Evolutionary conservation across 208 protist genomes (phyloP).

Genomic region (Acanthamoeba royreba): DNA sequence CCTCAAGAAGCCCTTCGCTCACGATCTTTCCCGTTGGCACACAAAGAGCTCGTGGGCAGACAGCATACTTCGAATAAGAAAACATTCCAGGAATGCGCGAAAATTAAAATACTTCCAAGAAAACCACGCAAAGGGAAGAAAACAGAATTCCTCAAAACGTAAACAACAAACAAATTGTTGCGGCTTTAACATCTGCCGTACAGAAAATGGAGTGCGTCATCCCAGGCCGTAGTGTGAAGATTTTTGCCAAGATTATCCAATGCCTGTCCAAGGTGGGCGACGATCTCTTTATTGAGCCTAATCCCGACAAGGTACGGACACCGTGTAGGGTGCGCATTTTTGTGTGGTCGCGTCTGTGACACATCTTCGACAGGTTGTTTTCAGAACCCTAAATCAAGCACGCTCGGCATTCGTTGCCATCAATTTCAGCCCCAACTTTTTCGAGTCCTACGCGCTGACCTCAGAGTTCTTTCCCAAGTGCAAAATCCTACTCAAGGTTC

Average conservation of each 20-base stretch:
- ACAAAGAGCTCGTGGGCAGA: too few species aligned
- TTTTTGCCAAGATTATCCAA: not conserved
- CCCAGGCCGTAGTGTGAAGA: not conserved
- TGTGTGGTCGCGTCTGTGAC: too few species aligned
- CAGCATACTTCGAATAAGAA: too few species aligned
- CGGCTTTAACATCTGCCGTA: too few species aligned
- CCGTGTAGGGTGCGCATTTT: too few species aligned
- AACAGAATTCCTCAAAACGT: too few species aligned
- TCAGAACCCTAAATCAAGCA: not conserved
- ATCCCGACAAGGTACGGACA: not conserved
- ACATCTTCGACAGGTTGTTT: not conserved
- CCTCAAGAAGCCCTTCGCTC: too few species aligned
- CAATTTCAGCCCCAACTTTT: not conserved
- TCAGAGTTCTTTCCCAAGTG: not conserved
- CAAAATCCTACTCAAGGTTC: slow-evolving; percentile 3
- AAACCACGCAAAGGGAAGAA: too few species aligned
- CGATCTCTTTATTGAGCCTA: not conserved
- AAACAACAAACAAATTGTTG: too few species aligned
- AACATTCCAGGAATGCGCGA: too few species aligned
- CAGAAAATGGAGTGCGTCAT: slow-evolving; percentile 1
- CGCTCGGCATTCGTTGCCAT: not conserved
- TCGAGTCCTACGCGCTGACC: not conserved
- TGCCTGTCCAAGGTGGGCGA: slow-evolving; percentile 9
- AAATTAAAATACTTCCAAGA: too few species aligned
- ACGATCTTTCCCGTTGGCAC: too few species aligned